Evolutionary conservation across 2,329 filamentous ascomycete genomes (phyloP).

Genomic region (Hymenoscyphus occultus): DNA sequence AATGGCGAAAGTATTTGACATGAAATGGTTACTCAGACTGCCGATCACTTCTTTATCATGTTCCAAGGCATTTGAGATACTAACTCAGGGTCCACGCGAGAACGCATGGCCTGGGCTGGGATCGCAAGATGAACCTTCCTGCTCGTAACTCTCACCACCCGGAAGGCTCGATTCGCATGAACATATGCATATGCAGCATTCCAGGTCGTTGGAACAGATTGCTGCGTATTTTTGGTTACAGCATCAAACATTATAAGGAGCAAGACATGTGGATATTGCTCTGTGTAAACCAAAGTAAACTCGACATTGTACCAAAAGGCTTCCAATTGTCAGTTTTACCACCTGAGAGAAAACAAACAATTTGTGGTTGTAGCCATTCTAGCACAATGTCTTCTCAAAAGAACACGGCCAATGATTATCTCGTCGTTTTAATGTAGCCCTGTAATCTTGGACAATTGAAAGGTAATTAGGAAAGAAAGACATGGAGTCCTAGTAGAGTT

Average conservation of each 20-base stretch:
- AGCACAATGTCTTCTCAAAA: too few relatives aligned
- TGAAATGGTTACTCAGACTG: background rate
- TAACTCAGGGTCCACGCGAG: background rate
- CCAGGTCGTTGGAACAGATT: background rate
- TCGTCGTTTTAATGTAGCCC: too few relatives aligned
- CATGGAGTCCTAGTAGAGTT: background rate
- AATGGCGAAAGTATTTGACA: background rate
- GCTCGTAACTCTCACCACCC: background rate
- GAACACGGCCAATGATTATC: too few relatives aligned
- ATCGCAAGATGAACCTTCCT: background rate
- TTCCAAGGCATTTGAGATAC: background rate
- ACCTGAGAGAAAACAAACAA: too few relatives aligned
- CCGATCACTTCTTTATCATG: background rate
- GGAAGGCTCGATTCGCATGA: conserved; percentile 5
- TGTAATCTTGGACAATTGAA: background rate
- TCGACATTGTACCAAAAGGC: too few relatives aligned
- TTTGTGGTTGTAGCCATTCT: too few relatives aligned
- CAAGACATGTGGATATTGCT: background rate
- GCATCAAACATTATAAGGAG: background rate
- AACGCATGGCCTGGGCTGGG: background rate
- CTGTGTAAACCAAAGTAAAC: too few relatives aligned
- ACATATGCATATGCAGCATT: background rate
- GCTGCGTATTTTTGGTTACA: background rate
- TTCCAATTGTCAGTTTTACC: too few relatives aligned
- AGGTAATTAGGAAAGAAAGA: background rate